Evolutionary conservation across 177 flowering plant species (phyloP).

Genomic region (Vitis hybrid): DNA sequence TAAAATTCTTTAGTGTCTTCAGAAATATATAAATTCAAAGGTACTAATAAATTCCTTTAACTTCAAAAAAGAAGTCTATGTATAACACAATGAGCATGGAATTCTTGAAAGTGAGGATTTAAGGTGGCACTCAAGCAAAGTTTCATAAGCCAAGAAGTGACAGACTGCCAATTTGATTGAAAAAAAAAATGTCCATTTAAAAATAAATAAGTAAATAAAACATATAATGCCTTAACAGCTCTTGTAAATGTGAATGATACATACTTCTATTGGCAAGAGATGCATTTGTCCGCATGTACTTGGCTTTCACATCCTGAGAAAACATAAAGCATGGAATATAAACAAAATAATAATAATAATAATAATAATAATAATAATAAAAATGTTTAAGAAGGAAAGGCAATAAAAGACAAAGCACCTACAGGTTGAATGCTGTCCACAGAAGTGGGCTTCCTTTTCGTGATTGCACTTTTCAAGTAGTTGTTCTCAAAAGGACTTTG

Average conservation of each 20-base stretch:
- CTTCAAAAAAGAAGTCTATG: too few species aligned
- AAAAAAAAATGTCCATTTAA: background rate
- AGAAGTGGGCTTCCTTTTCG: constrained; percentile 45
- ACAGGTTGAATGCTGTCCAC: constrained; percentile 31
- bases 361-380: background rate
- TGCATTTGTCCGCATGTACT: constrained; percentile 24
- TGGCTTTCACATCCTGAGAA: constrained; percentile 17
- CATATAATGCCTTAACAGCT: background rate
- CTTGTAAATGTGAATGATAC: constrained; percentile 1
- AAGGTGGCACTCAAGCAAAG: background rate
- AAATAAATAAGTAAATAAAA: background rate
- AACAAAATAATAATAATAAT: constrained; percentile 6
- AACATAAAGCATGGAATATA: constrained; percentile 32
- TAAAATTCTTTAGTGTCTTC: too few species aligned
- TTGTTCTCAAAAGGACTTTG: constrained; percentile 15
- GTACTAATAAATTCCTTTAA: too few species aligned
- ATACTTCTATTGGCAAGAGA: constrained; percentile 27
- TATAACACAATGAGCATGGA: too few species aligned
- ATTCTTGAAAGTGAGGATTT: too few species aligned
- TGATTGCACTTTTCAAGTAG: constrained; percentile 11
- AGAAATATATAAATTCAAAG: too few species aligned
- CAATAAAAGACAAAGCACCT: constrained; percentile 17
- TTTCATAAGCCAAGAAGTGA: background rate
- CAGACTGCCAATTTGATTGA: background rate
- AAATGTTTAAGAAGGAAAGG: background rate